These are phyloP conservation scores for Colletotrichum sp. DNA, from an alignment of 2,329 filamentous ascomycete genomes.

Conservation along the genomic window DNA sequence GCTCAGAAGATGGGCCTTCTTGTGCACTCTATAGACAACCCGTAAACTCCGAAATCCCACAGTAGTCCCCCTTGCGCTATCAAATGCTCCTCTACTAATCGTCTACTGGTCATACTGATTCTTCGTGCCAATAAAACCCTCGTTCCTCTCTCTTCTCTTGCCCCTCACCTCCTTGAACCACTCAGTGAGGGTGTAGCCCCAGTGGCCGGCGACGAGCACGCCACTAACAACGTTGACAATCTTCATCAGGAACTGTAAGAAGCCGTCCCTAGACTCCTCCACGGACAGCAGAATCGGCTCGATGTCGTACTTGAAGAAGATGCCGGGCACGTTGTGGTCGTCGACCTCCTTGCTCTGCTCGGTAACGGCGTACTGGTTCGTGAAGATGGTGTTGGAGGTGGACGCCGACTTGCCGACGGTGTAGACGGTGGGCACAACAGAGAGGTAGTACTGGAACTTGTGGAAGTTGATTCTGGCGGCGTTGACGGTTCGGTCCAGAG, in stretches of 20 bases:
- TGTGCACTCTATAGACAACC: conserved; percentile 8
- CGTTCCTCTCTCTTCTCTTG: conserved; percentile 47
- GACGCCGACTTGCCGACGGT: conserved; percentile 58
- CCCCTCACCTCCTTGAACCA: conserved; percentile 69
- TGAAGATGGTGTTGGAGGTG: conserved; percentile 70
- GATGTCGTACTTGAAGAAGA: conserved; percentile 99
- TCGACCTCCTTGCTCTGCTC: conserved; percentile 77
- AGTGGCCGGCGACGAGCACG: conserved; percentile 91
- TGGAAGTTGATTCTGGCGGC: conserved; percentile 79
- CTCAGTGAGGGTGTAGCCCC: conserved; percentile 85
- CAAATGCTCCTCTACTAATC: neutral
- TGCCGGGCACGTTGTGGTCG: conserved; percentile 78
- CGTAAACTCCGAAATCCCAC: conserved; percentile 9
- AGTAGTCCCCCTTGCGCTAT: neutral
- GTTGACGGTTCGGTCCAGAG: conserved; percentile 89
- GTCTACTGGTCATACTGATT: conserved; percentile 18
- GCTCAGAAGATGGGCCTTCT: neutral
- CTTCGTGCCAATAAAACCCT: conserved; percentile 22
- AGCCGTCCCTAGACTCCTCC: conserved; percentile 77
- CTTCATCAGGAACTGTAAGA: conserved; percentile 78
- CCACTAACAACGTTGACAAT: conserved; percentile 91
- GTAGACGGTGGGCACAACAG: conserved; percentile 93
- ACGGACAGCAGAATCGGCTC: conserved; percentile 91
- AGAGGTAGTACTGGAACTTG: conserved; percentile 98
- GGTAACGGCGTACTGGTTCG: conserved; percentile 98